phyloP scores from a whole-genome alignment of 805 yeast species.

The Cyberlindnera japonica region DNA sequence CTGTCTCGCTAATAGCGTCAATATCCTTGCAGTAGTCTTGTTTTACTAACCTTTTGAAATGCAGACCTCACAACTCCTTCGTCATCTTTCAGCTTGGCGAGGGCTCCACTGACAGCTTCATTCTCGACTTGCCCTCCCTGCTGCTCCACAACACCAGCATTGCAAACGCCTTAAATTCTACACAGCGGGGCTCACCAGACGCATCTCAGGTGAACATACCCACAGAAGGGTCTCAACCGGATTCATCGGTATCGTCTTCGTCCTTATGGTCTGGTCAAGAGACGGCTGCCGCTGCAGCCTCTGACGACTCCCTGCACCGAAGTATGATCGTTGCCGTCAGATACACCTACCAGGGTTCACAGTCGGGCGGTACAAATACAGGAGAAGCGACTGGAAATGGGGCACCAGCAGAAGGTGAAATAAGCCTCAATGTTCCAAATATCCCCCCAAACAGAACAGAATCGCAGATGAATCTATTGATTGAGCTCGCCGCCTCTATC shows the following conservation, averaged over 20 bases:
- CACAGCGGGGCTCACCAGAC: too few species aligned
- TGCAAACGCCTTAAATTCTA: too few species aligned
- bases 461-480: constrained; percentile 50
- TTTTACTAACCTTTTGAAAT: too few species aligned
- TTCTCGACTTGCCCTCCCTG: constrained; percentile 15
- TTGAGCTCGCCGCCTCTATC: constrained; percentile 64
- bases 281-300: background rate
- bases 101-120: constrained; percentile 15
- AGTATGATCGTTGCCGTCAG: constrained; percentile 40
- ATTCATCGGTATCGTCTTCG: too few species aligned
- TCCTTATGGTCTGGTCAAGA: background rate
- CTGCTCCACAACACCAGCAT: constrained; percentile 1
- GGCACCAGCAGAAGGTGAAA: constrained; percentile 5
- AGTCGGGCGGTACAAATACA: too few species aligned
- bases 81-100: constrained; percentile 25
- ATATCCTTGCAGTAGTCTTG: too few species aligned
- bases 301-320: too few species aligned
- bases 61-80: constrained; percentile 13
- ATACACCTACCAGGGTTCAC: constrained; percentile 33
- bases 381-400: too few species aligned
- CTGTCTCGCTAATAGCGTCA: too few species aligned
- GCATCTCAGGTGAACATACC: too few species aligned
- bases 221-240: too few species aligned
- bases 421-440: constrained; percentile 65
- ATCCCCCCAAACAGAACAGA: constrained; percentile 58